Evolutionary conservation across 2,329 filamentous ascomycete genomes (phyloP), one percentile per base, ranked within the genome.

Genomic region (Ampelomyces quisqualis): DNA sequence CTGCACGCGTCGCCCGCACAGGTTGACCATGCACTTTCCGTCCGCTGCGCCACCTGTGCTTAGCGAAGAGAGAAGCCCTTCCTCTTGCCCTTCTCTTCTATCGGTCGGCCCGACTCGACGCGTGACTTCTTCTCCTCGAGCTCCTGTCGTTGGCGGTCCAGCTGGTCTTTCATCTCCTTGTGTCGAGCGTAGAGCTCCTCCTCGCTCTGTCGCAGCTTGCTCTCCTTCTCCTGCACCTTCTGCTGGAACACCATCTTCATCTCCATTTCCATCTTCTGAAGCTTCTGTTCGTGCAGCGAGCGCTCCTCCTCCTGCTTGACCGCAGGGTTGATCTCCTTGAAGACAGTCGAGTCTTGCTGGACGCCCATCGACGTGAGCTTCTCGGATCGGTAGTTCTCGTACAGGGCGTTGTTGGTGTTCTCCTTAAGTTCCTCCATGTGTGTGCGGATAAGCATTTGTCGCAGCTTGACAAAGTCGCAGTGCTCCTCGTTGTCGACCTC

Each of bases 191-290:
- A 97, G 44, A 98, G 78, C 79, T 98, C 93, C 72, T 98, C 93
- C 74, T 98, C 93, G 79, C 90, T 95, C 77, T 97, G 93, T 78
- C 95, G 95, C 70, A 98, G 79, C 77, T 98, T 98, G 82, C 89
- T 95, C 77, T 98, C 93, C 80, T 98, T 98, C 74, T 98, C 93
- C 56, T 89, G 84, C 21, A 98, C 93, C 86, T 98, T 98, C 72
- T 98, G 93, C 73, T 97, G 93, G 89, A 98, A 98, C 59, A 98
- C 93, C 88, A 96, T 95, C 88, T 98, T 98, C 93, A 98, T 98
- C 74, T 98, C 93, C 66, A 90, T 84, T 75, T 98, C 93, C 93
- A 98, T 98, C 88, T 98, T 98, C 73, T 91, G 89, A 61, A 98
- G 88, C 80, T 98, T 98, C 80, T 96, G 90, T 77, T 98, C 93